Evolutionary conservation across 352 stramenopile genomes (phyloP).

Genomic region (Phytophthora ramorum): DNA sequence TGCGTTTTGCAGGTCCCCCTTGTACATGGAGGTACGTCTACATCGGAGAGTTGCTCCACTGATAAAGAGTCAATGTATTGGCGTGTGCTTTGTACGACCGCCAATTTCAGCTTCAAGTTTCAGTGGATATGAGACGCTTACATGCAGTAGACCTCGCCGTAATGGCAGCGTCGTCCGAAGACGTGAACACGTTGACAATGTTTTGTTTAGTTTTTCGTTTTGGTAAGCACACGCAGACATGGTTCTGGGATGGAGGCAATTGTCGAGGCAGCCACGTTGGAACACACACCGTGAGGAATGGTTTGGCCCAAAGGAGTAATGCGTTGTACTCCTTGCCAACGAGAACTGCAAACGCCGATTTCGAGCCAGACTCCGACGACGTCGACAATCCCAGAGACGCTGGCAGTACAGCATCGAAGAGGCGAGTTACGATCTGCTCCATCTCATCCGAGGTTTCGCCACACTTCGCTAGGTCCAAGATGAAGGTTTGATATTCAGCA

Average conservation of each 20-base stretch:
- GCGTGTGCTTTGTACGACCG: too few relatives aligned
- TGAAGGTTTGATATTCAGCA: constrained; percentile 24
- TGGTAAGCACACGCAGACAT: not conserved
- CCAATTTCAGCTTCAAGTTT: not conserved
- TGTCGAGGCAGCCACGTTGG: not conserved
- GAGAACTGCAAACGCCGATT: constrained; percentile 15
- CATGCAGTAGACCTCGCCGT: too few relatives aligned
- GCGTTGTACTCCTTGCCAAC: constrained; percentile 19
- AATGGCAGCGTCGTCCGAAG: too few relatives aligned
- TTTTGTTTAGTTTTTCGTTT: not conserved
- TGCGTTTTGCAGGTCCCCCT: too few relatives aligned
- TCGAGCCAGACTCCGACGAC: constrained; percentile 2
- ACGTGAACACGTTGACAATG: not conserved
- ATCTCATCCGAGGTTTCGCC: constrained; percentile 37
- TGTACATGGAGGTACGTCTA: too few relatives aligned
- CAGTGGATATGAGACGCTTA: not conserved
- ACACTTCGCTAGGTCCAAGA: constrained; percentile 38
- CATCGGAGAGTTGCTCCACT: too few relatives aligned
- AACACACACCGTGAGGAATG: not conserved
- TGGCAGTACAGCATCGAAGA: constrained; percentile 25
- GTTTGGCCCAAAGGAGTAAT: not conserved
- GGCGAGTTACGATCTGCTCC: constrained; percentile 32
- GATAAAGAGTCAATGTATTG: too few relatives aligned
- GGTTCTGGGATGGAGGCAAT: not conserved
- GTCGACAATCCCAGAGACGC: not conserved